These are phyloP conservation scores for Halteria grandinella DNA, from an alignment of 73 alveolate species.

Conservation along the genomic window DNA sequence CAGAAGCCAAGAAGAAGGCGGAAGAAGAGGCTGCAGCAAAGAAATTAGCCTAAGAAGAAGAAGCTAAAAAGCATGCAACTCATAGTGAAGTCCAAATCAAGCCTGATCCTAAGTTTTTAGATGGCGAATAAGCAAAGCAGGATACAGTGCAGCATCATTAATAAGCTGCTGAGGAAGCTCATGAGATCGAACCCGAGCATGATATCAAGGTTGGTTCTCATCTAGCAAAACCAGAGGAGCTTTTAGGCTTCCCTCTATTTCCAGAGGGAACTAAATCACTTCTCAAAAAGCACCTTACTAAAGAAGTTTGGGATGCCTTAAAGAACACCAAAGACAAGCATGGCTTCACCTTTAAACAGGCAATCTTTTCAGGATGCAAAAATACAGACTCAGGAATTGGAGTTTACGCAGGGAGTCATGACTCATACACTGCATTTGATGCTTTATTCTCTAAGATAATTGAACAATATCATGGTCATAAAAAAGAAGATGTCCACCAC, in stretches of 20 bases:
- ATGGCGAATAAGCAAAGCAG: slow-evolving; percentile 11
- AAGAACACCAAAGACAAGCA: slow-evolving; percentile 31
- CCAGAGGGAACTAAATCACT: slow-evolving; percentile 44
- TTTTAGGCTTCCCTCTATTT: slow-evolving; percentile 50
- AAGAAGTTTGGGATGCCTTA: slow-evolving; percentile 32
- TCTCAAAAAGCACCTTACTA: slow-evolving; percentile 50
- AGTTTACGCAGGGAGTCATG: slow-evolving; percentile 47
- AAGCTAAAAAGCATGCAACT: neutral
- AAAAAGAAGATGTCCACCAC: slow-evolving; percentile 7
- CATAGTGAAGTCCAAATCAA: neutral
- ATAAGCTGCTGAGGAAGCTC: neutral
- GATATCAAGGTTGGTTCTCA: neutral
- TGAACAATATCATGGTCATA: slow-evolving; percentile 40
- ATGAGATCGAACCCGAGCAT: slow-evolving; percentile 18
- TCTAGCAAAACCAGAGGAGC: slow-evolving; percentile 36
- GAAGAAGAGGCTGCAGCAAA: neutral
- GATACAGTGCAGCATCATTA: neutral
- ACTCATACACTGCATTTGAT: slow-evolving; percentile 47
- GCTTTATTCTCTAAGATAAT: slow-evolving; percentile 45
- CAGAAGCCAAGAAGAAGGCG: neutral
- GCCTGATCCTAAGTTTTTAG: slow-evolving; percentile 24
- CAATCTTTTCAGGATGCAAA: slow-evolving; percentile 49
- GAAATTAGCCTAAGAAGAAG: neutral
- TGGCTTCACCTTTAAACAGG: slow-evolving; percentile 52
- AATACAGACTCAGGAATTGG: slow-evolving; percentile 53